Base-by-base conservation (phyloP, 208 protist species). In the Trypanosoma boissoni region DNA sequence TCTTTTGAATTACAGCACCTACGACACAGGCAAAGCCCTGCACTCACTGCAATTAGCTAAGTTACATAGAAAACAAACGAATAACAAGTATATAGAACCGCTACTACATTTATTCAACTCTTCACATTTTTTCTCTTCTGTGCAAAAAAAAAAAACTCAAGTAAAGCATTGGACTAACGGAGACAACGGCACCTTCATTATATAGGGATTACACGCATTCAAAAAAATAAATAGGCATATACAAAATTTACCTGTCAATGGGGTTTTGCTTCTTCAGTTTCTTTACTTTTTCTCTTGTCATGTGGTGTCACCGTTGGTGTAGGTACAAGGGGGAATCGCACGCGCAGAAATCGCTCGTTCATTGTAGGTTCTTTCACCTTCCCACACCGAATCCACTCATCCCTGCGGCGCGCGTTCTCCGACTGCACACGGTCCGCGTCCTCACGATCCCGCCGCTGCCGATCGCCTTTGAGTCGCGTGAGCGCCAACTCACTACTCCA, bases 291-390 rank as follows among this genome's bases (percentile, higher is more conserved):
- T 49, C 26, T 59, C 50, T 44, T n/a, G n/a, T 64, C 58, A 5
- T 29, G 36, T 3, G 31, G 20, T 55, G 58, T 10, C 18, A 46
- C 14, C 28, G 16, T 21, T 21, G 46, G n/a, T 36, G 31, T 28
- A n/a, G 24, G 18, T 7, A 59, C 26, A n/a, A 14, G 26, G 28
- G 72, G 66, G 44, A 78, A 45, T 1, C 51, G 46, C 37, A 71
- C 60, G 0, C 58, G 69, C 34, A 72, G 41, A 27, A 78, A 80
- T 2, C 27, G 50, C 26, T 76, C 73, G 5, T 49, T 62, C 39
- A 57, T 39, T 32, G 67, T 58, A 16, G 59, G 43, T 36, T 64
- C 49, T 18, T 3, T 52, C 34, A 23, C 29, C 14, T 55, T 29
- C 2, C n/a, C 6, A 16, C 59, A 60, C 50, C 59, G 44, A 29